These are phyloP conservation scores for Pouteria glomerata DNA, from an alignment of 148 eudicot species.

Conservation along the genomic window DNA sequence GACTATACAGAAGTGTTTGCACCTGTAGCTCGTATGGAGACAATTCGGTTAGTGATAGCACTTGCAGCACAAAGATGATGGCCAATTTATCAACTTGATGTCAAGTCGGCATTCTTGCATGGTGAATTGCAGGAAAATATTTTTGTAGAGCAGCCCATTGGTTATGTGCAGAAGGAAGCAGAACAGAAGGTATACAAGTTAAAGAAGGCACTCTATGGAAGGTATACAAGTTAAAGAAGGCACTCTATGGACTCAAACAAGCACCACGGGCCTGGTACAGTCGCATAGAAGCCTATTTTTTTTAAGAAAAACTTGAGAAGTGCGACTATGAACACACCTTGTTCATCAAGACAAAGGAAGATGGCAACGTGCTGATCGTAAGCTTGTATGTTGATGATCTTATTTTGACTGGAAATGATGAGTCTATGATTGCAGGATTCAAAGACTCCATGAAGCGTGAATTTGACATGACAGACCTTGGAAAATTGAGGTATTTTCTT, in stretches of 20 bases:
- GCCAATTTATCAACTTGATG: neutral
- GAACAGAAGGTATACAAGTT: neutral
- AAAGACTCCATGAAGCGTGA: neutral
- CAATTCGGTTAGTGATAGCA: neutral
- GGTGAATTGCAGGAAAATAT: neutral
- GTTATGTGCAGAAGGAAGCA: neutral
- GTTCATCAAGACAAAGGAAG: neutral
- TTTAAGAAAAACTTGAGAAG: neutral
- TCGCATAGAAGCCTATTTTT: neutral
- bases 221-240: neutral
- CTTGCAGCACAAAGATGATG: neutral
- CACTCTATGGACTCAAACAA: neutral
- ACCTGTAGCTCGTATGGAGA: neutral
- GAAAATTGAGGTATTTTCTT: neutral
- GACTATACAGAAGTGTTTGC: neutral
- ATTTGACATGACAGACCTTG: neutral
- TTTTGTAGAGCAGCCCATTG: neutral
- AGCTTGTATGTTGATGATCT: conserved; percentile 7
- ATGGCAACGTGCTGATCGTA: neutral
- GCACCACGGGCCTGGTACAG: neutral
- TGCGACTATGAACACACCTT: neutral
- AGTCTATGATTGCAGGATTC: neutral
- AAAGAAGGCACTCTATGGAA: neutral
- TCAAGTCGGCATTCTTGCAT: neutral
- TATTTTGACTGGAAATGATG: conserved; percentile 1